These are phyloP conservation scores for Venturia aucupariae DNA, from an alignment of 2,329 filamentous ascomycete species.

Conservation along the genomic window DNA sequence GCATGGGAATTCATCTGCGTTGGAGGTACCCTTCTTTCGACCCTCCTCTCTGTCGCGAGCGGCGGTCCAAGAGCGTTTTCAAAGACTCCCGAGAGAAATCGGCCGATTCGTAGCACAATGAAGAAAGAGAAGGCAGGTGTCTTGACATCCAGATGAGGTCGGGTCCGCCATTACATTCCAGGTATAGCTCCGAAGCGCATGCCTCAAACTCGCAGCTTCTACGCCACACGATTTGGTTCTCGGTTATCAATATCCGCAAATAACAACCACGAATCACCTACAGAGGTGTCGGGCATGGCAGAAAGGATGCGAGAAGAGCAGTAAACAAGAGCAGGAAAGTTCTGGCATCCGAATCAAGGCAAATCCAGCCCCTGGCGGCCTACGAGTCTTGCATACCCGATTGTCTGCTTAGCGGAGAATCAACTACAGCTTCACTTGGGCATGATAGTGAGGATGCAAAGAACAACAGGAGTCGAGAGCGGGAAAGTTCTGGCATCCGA, in stretches of 20 bases:
- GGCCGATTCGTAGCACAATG: neutral
- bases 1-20: no score
- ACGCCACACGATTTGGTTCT: neutral
- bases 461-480: neutral
- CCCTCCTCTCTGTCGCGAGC: neutral
- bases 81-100: neutral
- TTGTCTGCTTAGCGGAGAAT: neutral
- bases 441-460: neutral
- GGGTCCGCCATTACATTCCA: neutral
- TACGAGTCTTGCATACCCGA: neutral
- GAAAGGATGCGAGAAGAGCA: neutral
- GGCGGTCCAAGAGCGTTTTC: neutral
- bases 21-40: no score
- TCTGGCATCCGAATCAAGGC: neutral
- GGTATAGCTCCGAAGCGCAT: neutral
- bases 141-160: neutral
- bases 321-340: neutral
- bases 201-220: neutral
- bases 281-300: neutral
- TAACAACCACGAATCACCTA: neutral
- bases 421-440: neutral
- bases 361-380: neutral
- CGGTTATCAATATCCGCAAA: neutral
- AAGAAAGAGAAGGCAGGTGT: neutral
- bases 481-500: neutral